Evolutionary conservation across 2,329 filamentous ascomycete species (phyloP).

Genomic region (Tolypocladium pustulatum): DNA sequence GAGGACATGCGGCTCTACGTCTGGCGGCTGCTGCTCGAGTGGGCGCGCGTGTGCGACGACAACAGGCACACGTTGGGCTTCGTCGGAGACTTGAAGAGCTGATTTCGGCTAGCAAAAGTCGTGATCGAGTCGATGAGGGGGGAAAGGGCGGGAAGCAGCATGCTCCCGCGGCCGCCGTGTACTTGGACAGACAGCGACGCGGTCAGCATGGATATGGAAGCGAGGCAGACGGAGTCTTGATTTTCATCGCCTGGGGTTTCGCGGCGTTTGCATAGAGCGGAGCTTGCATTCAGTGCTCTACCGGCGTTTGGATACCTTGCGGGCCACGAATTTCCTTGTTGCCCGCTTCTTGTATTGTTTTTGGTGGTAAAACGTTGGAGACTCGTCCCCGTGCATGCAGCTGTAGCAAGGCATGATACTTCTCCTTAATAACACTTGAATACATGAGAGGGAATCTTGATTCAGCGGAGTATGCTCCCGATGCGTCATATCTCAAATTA

Average conservation of each 20-base stretch:
- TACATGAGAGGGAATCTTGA: not conserved
- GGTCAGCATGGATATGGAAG: not conserved
- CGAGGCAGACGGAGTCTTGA: not conserved
- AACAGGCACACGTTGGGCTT: constrained; percentile 31
- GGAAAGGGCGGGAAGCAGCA: not conserved
- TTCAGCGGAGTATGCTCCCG: not conserved
- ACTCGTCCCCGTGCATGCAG: not conserved
- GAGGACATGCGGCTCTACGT: constrained; percentile 61
- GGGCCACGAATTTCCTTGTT: not conserved
- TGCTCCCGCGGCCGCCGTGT: not conserved
- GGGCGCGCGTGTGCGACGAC: constrained; percentile 38
- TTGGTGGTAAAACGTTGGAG: not conserved
- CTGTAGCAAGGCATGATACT: not conserved
- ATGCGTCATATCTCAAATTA: not conserved
- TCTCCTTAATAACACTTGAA: not conserved
- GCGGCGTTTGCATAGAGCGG: not conserved
- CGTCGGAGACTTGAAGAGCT: constrained; percentile 27
- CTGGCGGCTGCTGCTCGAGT: constrained; percentile 49
- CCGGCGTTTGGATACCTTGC: not conserved
- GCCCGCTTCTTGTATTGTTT: not conserved
- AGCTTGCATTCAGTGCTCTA: not conserved
- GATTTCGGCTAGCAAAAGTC: not conserved
- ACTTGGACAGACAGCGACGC: not conserved
- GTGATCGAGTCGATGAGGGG: not conserved
- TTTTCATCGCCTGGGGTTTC: not conserved